Evolutionary conservation across 768 basidiomycete species (phyloP).

Genomic region (Coprinopsis marcescibilis): DNA sequence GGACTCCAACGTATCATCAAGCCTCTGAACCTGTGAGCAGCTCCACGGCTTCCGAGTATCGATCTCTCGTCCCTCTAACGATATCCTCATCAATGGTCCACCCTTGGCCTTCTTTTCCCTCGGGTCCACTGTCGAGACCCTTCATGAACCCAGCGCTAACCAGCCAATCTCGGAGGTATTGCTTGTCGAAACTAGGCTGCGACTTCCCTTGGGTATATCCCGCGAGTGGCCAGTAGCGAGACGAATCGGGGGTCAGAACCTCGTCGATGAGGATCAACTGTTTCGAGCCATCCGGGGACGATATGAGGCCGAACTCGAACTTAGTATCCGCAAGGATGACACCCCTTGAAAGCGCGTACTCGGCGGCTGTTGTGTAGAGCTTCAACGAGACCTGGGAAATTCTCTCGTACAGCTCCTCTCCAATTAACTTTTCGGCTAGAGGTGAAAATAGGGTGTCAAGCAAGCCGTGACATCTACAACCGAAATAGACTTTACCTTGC

Average conservation of each 20-base stretch:
- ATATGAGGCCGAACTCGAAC: slow-evolving; percentile 92
- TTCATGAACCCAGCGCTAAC: slow-evolving; percentile 66
- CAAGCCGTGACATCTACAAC: not conserved
- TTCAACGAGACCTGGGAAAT: slow-evolving; percentile 57
- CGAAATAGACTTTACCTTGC: slow-evolving; percentile 42
- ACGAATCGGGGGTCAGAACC: slow-evolving; percentile 95
- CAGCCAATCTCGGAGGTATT: slow-evolving; percentile 90
- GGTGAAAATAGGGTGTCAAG: slow-evolving; percentile 5
- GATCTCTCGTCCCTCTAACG: slow-evolving; percentile 66
- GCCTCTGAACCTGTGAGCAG: slow-evolving; percentile 39
- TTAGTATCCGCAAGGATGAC: slow-evolving; percentile 97
- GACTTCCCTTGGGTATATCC: slow-evolving; percentile 66
- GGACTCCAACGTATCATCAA: too few relatives aligned
- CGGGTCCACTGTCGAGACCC: slow-evolving; percentile 71
- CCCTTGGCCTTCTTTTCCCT: slow-evolving; percentile 61
- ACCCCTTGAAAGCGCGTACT: slow-evolving; percentile 65
- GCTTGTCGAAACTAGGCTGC: slow-evolving; percentile 95
- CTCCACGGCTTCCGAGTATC: slow-evolving; percentile 76
- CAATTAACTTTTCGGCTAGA: slow-evolving; percentile 61
- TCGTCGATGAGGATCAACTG: slow-evolving; percentile 90
- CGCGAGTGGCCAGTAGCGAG: slow-evolving; percentile 88
- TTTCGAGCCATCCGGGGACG: slow-evolving; percentile 22
- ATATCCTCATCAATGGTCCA: slow-evolving; percentile 76
- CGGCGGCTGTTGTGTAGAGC: slow-evolving; percentile 71
- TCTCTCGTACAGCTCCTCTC: slow-evolving; percentile 53